phyloP scores from a whole-genome alignment of 768 basidiomycete species.

The Trichaptum fuscoviolaceum region DNA sequence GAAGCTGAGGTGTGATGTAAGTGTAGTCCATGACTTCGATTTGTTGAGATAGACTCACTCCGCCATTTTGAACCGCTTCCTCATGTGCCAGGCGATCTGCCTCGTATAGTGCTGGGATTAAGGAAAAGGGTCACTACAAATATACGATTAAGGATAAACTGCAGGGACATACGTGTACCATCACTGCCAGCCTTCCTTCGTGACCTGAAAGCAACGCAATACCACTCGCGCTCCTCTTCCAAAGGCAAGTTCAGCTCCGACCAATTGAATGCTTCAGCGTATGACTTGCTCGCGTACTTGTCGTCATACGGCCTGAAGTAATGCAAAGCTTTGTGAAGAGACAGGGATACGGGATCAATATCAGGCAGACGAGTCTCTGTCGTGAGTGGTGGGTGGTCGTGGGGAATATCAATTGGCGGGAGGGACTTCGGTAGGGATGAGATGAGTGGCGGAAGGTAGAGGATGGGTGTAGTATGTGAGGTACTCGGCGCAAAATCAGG shows the following conservation, averaged over 20 bases:
- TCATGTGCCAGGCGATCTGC: constrained; percentile 88
- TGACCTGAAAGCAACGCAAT: constrained; percentile 86
- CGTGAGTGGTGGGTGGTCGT: constrained; percentile 38
- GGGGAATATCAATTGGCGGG: constrained; percentile 19
- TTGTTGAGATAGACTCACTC: constrained; percentile 42
- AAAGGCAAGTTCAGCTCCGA: constrained; percentile 55
- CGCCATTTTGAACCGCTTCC: constrained; percentile 85
- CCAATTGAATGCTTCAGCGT: constrained; percentile 89
- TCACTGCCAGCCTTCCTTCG: constrained; percentile 69
- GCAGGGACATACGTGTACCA: constrained; percentile 44
- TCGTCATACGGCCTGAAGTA: constrained; percentile 54
- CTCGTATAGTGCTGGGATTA: constrained; percentile 65
- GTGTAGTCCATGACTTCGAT: neutral
- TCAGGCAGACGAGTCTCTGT: constrained; percentile 77
- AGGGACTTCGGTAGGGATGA: constrained; percentile 60
- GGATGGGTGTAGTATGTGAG: constrained; percentile 42
- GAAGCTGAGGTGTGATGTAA: constrained; percentile 40
- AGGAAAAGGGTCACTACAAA: constrained; percentile 7
- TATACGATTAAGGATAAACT: neutral
- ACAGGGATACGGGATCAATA: constrained; percentile 80
- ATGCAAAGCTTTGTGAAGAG: constrained; percentile 82
- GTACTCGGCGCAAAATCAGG: constrained; percentile 44
- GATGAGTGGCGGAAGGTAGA: constrained; percentile 83
- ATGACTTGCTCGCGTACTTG: constrained; percentile 60
- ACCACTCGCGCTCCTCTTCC: constrained; percentile 82